Percentiles rank a stretch among this genome's conserved stretches.
phyloP scores from a whole-genome alignment of 2,329 filamentous ascomycete genomes.

The Rutstroemia sp. region DNA sequence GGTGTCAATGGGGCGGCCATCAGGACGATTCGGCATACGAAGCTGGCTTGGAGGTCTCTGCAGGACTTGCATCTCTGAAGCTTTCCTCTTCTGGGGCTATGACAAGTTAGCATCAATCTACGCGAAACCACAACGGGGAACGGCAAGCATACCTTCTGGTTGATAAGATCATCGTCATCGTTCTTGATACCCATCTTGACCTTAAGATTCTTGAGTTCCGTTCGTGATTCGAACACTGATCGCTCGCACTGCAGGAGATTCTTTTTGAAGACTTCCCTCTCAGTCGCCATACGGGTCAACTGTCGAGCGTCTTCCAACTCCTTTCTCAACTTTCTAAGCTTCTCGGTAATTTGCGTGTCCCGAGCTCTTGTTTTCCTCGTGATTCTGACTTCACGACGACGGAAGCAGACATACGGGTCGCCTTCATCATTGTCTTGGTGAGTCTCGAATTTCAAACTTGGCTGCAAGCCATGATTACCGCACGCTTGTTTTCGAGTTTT shows the following conservation, averaged over 20 bases:
- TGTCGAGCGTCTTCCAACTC: slow-evolving; percentile 86
- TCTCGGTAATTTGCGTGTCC: slow-evolving; percentile 90
- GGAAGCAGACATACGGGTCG: slow-evolving; percentile 97
- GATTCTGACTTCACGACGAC: slow-evolving; percentile 86
- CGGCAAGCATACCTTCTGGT: slow-evolving; percentile 68
- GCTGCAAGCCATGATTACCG: slow-evolving; percentile 67
- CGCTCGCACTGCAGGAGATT: slow-evolving; percentile 70
- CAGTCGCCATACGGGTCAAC: slow-evolving; percentile 68
- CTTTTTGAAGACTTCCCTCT: slow-evolving; percentile 72
- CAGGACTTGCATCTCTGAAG: slow-evolving; percentile 45
- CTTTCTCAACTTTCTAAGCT: slow-evolving; percentile 81
- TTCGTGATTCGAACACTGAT: slow-evolving; percentile 74
- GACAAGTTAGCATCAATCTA: slow-evolving; percentile 7
- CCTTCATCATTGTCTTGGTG: slow-evolving; percentile 91
- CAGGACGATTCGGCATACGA: slow-evolving; percentile 61
- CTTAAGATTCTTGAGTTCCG: slow-evolving; percentile 80
- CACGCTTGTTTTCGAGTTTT: slow-evolving; percentile 58
- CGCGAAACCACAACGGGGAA: slow-evolving; percentile 18
- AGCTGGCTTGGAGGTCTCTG: slow-evolving; percentile 58
- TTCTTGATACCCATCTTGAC: slow-evolving; percentile 80
- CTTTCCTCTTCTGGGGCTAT: slow-evolving; percentile 66
- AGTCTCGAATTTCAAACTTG: slow-evolving; percentile 84
- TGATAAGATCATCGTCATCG: slow-evolving; percentile 84
- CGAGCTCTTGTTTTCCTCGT: slow-evolving; percentile 90
- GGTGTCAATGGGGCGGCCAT: slow-evolving; percentile 65